phyloP scores from a whole-genome alignment of 257 asterid species.

The Solanum ossicruentum region DNA sequence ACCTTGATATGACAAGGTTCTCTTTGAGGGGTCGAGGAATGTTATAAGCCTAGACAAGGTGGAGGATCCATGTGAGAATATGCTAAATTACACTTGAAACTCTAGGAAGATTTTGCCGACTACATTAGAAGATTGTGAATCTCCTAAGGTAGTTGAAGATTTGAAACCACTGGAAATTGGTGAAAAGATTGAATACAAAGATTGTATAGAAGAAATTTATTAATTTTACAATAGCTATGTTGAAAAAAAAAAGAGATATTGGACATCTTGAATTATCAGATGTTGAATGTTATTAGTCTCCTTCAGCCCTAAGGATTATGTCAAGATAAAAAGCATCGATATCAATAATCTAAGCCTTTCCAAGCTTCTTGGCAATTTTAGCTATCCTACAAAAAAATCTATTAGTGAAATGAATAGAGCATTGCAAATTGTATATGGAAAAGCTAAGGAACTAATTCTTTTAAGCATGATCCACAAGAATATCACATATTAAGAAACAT shows the following conservation, averaged over 20 bases:
- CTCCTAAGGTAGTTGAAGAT: constrained; percentile 44
- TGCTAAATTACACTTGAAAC: too few relatives aligned
- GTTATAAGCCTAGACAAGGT: too few relatives aligned
- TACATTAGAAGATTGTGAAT: constrained; percentile 66
- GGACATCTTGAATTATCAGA: constrained; percentile 86
- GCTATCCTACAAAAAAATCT: constrained; percentile 52
- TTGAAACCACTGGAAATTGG: constrained; percentile 53
- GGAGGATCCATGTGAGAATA: too few relatives aligned
- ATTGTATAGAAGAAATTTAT: constrained; percentile 49
- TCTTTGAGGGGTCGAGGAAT: too few relatives aligned
- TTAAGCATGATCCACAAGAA: constrained; percentile 22
- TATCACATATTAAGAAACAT: constrained; percentile 35
- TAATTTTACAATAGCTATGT: constrained; percentile 60
- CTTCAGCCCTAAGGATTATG: constrained; percentile 53
- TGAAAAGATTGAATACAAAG: constrained; percentile 57
- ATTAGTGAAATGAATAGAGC: constrained; percentile 34
- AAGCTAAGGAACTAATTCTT: constrained; percentile 22
- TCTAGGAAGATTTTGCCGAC: constrained; percentile 31
- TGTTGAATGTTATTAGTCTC: constrained; percentile 78
- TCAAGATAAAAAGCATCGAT: constrained; percentile 17
- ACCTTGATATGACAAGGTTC: too few relatives aligned
- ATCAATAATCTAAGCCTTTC: constrained; percentile 13
- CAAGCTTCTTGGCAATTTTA: constrained; percentile 27
- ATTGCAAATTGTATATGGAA: constrained; percentile 53
- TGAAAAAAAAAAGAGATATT: constrained; percentile 50